phyloP scores from a whole-genome alignment of 768 basidiomycete species.

The Agaricus sinodeliciosus region DNA sequence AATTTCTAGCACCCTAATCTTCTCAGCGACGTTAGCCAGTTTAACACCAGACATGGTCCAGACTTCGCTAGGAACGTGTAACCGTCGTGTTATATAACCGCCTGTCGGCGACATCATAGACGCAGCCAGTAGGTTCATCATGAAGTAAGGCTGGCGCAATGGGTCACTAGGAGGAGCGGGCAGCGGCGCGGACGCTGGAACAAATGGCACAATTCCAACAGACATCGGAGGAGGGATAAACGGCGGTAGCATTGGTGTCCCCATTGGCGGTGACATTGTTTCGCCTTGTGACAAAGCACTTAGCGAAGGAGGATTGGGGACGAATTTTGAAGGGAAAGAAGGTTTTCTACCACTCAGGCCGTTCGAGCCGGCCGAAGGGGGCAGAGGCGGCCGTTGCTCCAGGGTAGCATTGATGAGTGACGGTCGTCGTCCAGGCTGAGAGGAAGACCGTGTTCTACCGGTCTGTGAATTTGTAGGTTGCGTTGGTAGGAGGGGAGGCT shows the following conservation, averaged over 20 bases:
- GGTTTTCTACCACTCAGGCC: constrained; percentile 39
- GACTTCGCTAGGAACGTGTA: constrained; percentile 85
- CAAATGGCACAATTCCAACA: constrained; percentile 40
- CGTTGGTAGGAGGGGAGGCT: constrained; percentile 30
- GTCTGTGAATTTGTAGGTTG: constrained; percentile 26
- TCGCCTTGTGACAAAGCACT: constrained; percentile 13
- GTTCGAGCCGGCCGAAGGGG: constrained; percentile 27
- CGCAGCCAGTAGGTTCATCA: constrained; percentile 75
- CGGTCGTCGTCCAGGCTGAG: constrained; percentile 72
- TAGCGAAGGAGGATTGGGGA: constrained; percentile 31
- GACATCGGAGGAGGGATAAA: constrained; percentile 17
- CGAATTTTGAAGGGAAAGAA: constrained; percentile 29
- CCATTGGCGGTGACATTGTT: constrained; percentile 30
- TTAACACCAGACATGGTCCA: constrained; percentile 92
- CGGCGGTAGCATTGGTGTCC: constrained; percentile 12
- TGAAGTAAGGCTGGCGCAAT: constrained; percentile 80
- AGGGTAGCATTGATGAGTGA: constrained; percentile 39
- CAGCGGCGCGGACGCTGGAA: constrained; percentile 75
- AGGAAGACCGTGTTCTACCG: constrained; percentile 60
- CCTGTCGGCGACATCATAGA: constrained; percentile 79
- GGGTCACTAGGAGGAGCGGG: constrained; percentile 65
- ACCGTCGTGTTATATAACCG: constrained; percentile 79
- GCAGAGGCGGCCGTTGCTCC: constrained; percentile 48
- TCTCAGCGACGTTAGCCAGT: constrained; percentile 73
- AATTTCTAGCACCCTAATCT: constrained; percentile 79